Conservation (phyloP, 495 filamentous ascomycete species). For the Evernia prunastri region DNA sequence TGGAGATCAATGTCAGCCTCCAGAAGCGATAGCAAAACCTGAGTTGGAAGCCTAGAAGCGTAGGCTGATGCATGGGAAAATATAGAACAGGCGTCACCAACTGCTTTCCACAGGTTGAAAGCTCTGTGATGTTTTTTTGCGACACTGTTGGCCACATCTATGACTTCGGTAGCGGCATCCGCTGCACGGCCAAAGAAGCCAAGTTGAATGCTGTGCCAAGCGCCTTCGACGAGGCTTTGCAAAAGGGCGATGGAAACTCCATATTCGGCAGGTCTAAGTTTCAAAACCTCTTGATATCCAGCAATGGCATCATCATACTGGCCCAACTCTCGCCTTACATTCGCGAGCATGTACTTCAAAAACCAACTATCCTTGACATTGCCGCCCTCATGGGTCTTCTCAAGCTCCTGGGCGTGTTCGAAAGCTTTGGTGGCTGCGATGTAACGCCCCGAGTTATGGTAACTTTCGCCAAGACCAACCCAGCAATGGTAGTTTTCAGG, state of each 20-base stretch:
- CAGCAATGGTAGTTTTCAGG: conserved; percentile 88
- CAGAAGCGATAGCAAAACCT: conserved; percentile 51
- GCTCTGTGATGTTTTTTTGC: conserved; percentile 51
- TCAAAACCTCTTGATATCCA: conserved; percentile 66
- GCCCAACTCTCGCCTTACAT: conserved; percentile 84
- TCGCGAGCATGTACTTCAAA: conserved; percentile 92
- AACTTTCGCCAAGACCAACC: conserved; percentile 92
- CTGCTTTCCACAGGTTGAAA: conserved; percentile 91
- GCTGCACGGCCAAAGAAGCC: conserved; percentile 78
- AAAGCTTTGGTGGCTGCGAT: conserved; percentile 91
- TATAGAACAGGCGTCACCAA: conserved; percentile 81
- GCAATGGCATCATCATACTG: conserved; percentile 76
- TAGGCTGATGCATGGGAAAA: conserved; percentile 71
- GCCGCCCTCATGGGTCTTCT: conserved; percentile 36
- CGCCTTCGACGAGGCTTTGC: conserved; percentile 77
- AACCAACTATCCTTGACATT: conserved; percentile 73
- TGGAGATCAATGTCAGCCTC: conserved; percentile 40
- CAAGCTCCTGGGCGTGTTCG: conserved; percentile 65
- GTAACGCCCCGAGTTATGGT: conserved; percentile 87
- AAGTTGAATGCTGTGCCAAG: conserved; percentile 65
- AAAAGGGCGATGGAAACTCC: conserved; percentile 81
- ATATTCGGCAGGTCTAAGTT: conserved; percentile 60
- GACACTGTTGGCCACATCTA: conserved; percentile 49
- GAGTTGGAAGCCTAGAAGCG: conserved; percentile 49
- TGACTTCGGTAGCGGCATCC: conserved; percentile 55